These are phyloP conservation scores for Tuber microsphaerosporum DNA, from an alignment of 495 filamentous ascomycete species.

Conservation along the genomic window DNA sequence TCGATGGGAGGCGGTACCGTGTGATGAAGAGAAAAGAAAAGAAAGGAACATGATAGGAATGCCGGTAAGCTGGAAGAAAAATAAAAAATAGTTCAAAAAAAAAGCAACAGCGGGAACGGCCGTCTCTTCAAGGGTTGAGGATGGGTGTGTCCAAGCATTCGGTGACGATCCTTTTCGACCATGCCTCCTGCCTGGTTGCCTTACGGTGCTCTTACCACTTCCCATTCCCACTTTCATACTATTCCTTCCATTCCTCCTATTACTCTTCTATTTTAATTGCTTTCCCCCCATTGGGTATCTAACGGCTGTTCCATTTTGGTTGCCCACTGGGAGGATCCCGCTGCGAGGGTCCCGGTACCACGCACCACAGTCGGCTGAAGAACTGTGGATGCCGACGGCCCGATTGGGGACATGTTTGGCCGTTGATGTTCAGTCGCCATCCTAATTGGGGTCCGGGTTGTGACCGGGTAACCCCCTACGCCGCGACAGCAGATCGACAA, in stretches of 20 bases:
- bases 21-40: neutral
- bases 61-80: neutral
- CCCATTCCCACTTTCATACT: neutral
- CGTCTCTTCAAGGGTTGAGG: neutral
- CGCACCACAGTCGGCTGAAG: neutral
- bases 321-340: neutral
- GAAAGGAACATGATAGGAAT: neutral
- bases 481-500: neutral
- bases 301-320: neutral
- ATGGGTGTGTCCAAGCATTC: neutral
- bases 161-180: neutral
- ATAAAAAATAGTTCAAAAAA: neutral
- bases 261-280: neutral
- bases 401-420: neutral
- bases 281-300: neutral
- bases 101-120: neutral
- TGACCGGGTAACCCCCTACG: neutral
- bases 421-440: neutral
- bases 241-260: neutral
- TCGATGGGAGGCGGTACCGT: neutral
- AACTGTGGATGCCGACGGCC: neutral
- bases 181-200: neutral
- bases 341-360: neutral
- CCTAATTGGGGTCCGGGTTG: neutral
- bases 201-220: neutral